Conservation (phyloP, 345 rosid genomes). For the Bruguiera parviflora region DNA sequence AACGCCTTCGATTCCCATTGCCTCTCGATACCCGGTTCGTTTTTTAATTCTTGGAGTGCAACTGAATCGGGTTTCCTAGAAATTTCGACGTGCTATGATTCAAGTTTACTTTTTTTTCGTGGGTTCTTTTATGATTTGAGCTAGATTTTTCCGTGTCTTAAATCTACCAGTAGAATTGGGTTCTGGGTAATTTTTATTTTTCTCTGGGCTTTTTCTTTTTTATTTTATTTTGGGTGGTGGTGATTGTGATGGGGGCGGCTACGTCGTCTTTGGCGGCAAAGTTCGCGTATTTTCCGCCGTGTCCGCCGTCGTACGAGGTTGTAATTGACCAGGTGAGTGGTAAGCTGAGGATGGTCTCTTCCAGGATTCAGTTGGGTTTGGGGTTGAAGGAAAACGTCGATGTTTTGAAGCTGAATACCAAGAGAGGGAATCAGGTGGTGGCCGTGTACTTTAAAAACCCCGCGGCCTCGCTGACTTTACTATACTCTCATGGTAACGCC, state of each 20-base stretch:
- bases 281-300: slow-evolving; percentile 32
- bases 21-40: no score
- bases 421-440: slow-evolving; percentile 79
- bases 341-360: slow-evolving; percentile 42
- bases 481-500: slow-evolving; percentile 92
- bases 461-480: slow-evolving; percentile 64
- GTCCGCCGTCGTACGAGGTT: slow-evolving; percentile 37
- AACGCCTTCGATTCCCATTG: no score
- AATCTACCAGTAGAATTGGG: not conserved
- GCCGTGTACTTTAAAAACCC: slow-evolving; percentile 78
- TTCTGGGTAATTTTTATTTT: not conserved
- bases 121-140: no score
- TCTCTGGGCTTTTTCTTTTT: not conserved
- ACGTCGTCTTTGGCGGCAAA: slow-evolving; percentile 37
- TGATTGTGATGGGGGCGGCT: slow-evolving; percentile 22
- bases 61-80: no score
- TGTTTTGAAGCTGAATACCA: slow-evolving; percentile 59
- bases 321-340: slow-evolving; percentile 41
- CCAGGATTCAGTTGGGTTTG: slow-evolving; percentile 28
- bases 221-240: not conserved
- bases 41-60: no score
- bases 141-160: not conserved
- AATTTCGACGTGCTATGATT: no score
- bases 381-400: slow-evolving; percentile 60
- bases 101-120: no score